Percentiles rank a stretch among this genome's conserved stretches.
Evolutionary conservation across 176 grass and related monocot species (phyloP).

Genomic region (Areca catechu): DNA sequence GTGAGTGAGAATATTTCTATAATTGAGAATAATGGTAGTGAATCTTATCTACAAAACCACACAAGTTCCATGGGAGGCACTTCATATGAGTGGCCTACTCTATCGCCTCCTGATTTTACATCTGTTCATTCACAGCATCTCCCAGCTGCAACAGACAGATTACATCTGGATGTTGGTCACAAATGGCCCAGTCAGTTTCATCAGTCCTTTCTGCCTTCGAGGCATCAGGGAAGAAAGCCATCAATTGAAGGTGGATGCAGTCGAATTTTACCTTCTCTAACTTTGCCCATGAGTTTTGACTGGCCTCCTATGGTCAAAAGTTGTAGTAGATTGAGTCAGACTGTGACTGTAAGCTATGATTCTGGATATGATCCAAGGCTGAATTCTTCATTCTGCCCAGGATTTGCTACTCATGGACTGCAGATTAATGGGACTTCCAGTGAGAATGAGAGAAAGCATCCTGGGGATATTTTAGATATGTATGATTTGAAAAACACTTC

Average conservation of each 20-base stretch:
- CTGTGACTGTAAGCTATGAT: slow-evolving; percentile 57
- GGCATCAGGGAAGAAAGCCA: slow-evolving; percentile 45
- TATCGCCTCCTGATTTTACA: slow-evolving; percentile 45
- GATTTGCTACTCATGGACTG: slow-evolving; percentile 45
- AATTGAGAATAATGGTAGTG: slow-evolving; percentile 40
- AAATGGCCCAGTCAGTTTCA: slow-evolving; percentile 56
- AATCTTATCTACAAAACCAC: slow-evolving; percentile 42
- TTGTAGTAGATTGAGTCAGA: slow-evolving; percentile 40
- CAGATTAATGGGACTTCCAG: slow-evolving; percentile 44
- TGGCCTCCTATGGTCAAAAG: slow-evolving; percentile 93
- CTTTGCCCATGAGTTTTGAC: slow-evolving; percentile 83
- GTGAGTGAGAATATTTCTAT: slow-evolving; percentile 28
- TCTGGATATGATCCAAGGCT: slow-evolving; percentile 47
- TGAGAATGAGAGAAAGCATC: slow-evolving; percentile 47
- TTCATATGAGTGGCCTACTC: slow-evolving; percentile 59
- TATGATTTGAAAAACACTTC: slow-evolving; percentile 29
- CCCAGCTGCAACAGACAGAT: slow-evolving; percentile 55
- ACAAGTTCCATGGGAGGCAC: slow-evolving; percentile 44
- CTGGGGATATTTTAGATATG: slow-evolving; percentile 24
- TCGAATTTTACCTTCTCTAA: slow-evolving; percentile 49
- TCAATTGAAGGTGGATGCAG: slow-evolving; percentile 47
- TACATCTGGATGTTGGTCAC: slow-evolving; percentile 80
- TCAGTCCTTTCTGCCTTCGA: slow-evolving; percentile 51
- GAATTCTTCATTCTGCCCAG: slow-evolving; percentile 57
- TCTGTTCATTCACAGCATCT: slow-evolving; percentile 51